Percentiles rank a stretch among this genome's conserved stretches.
phyloP scores from a whole-genome alignment of 1,139 yeast genomes.

The Ashbya aceris region DNA sequence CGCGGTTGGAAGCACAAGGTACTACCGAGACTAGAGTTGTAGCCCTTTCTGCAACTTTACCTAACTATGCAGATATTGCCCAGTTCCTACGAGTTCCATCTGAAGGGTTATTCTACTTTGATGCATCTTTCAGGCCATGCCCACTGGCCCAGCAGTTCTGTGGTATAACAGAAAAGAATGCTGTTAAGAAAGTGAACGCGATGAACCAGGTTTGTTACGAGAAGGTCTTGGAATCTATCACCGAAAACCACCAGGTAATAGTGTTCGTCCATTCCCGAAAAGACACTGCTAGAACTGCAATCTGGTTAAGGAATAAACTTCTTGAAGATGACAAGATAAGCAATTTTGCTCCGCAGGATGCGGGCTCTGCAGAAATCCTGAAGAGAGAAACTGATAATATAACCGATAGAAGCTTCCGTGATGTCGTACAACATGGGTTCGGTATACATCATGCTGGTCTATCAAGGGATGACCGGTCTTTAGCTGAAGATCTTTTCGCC shows the following conservation, averaged over 20 bases:
- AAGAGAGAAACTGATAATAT: conserved; percentile 52
- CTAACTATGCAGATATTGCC: conserved; percentile 85
- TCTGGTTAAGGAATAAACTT: conserved; percentile 56
- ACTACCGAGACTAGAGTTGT: conserved; percentile 51
- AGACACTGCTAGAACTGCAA: conserved; percentile 81
- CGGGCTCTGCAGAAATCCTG: conserved; percentile 55
- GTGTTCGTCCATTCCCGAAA: conserved; percentile 91
- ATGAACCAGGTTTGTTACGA: conserved; percentile 91
- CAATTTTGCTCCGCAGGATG: conserved; percentile 40
- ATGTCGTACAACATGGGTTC: conserved; percentile 60
- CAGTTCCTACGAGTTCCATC: conserved; percentile 62
- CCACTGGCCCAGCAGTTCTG: conserved; percentile 84
- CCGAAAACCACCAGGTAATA: conserved; percentile 59
- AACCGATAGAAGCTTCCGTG: conserved; percentile 47
- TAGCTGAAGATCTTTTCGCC: conserved; percentile 80
- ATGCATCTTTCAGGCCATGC: conserved; percentile 79
- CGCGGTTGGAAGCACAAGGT: conserved; percentile 48
- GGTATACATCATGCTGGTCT: conserved; percentile 97
- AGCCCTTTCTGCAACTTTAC: conserved; percentile 90
- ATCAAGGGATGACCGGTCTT: conserved; percentile 58
- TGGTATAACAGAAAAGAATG: conserved; percentile 79
- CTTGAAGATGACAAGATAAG: conserved; percentile 45
- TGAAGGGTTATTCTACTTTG: conserved; percentile 57
- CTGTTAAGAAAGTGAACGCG: conserved; percentile 68
- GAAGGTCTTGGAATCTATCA: conserved; percentile 59